These are phyloP conservation scores for Dipteronia dyeriana DNA, from an alignment of 345 rosid species.

Conservation along the genomic window DNA sequence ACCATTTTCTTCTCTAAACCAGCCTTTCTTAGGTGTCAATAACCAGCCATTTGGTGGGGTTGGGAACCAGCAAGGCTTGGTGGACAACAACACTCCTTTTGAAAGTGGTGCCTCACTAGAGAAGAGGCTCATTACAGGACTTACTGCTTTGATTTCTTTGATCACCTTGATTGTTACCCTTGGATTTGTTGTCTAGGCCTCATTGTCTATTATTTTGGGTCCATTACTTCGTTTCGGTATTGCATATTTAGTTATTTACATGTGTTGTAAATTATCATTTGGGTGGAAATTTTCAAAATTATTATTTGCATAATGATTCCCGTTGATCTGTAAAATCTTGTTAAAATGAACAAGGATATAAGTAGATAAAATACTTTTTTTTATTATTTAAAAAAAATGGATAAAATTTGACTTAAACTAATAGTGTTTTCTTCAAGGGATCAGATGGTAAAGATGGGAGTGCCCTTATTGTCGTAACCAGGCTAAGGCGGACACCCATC, in stretches of 20 bases:
- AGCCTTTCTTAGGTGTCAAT: slow-evolving; percentile 40
- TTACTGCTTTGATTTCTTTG: slow-evolving; percentile 18
- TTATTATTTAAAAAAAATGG: background rate
- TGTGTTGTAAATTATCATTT: no score
- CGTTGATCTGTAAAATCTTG: no score
- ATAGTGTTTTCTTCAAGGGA: slow-evolving; percentile 34
- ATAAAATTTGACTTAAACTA: background rate
- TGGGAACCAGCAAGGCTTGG: slow-evolving; percentile 32
- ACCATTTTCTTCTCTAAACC: slow-evolving; percentile 41
- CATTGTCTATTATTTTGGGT: no score
- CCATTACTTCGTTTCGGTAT: no score
- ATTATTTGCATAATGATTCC: no score
- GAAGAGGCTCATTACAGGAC: slow-evolving; percentile 11
- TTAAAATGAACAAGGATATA: no score
- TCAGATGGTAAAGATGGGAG: slow-evolving; percentile 44
- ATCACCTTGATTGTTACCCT: slow-evolving; percentile 9
- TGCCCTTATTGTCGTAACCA: slow-evolving; percentile 62
- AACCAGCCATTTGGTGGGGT: slow-evolving; percentile 36
- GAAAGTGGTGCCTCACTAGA: slow-evolving; percentile 33
- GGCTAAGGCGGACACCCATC: slow-evolving; percentile 54
- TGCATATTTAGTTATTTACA: no score
- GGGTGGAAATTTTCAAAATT: no score
- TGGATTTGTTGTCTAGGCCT: slow-evolving; percentile 7
- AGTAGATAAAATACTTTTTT: no score
- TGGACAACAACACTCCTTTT: slow-evolving; percentile 28